Conservation (phyloP, 352 stramenopile genomes). For the Thraustochytrium striatum region DNA sequence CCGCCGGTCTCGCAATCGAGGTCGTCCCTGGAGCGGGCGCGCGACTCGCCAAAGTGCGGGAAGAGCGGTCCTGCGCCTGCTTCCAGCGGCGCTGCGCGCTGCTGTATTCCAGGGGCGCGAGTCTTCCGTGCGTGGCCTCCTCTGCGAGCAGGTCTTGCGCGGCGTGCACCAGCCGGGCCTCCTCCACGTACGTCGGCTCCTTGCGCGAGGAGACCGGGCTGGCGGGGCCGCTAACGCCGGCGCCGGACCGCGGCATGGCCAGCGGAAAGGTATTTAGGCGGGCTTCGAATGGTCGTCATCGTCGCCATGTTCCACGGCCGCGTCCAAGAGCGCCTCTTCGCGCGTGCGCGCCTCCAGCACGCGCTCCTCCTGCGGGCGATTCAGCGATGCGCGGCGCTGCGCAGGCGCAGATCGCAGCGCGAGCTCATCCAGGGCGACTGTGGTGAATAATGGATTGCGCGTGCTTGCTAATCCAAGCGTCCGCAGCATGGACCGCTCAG, state of each 20-base stretch:
- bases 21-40: background rate
- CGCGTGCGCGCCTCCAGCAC: too few relatives aligned
- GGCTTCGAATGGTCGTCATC: too few relatives aligned
- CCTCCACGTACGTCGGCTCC: too few relatives aligned
- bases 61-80: background rate
- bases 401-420: too few relatives aligned
- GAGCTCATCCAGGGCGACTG: conserved; percentile 4
- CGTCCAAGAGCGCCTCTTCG: too few relatives aligned
- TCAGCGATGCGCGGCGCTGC: too few relatives aligned
- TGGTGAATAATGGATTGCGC: conserved; percentile 11
- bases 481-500: background rate
- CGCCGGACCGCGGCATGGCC: too few relatives aligned
- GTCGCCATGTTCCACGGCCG: too few relatives aligned
- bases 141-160: conserved; percentile 6
- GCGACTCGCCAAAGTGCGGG: background rate
- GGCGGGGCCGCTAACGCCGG: too few relatives aligned
- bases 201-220: too few relatives aligned
- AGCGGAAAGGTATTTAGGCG: too few relatives aligned
- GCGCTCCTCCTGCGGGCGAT: too few relatives aligned
- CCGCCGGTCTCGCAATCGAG: background rate
- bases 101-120: background rate
- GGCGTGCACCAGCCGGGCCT: background rate
- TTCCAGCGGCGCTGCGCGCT: background rate
- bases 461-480: background rate
- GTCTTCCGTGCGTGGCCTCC: background rate